A percentile compares a stretch with the other conserved stretches of the same genome.
Conservation (phyloP, 192 early-diverging fungal species). For the Entophlyctis luteolus region DNA sequence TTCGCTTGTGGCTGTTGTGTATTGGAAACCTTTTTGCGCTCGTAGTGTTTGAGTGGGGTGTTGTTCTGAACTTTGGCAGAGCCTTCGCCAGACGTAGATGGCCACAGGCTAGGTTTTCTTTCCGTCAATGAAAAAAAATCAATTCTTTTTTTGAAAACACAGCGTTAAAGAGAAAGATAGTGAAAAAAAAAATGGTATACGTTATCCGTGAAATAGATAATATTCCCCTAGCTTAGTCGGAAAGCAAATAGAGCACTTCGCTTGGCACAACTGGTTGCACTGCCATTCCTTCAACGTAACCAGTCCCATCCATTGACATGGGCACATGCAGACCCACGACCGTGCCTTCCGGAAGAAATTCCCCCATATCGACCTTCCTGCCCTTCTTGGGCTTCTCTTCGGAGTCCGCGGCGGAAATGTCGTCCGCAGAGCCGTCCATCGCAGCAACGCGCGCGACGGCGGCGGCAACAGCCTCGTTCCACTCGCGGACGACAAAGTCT, state of each 20-base stretch:
- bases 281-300: neutral
- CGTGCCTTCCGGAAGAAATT: neutral
- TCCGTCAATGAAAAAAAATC: too few species aligned
- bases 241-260: too few species aligned
- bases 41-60: conserved; percentile 28
- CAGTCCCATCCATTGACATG: neutral
- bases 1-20: conserved; percentile 46
- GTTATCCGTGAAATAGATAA: too few species aligned
- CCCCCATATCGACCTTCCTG: neutral
- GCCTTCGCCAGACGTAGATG: conserved; percentile 35
- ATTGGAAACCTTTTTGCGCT: conserved; percentile 32
- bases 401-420: too few species aligned
- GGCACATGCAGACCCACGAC: neutral
- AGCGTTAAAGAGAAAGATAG: too few species aligned
- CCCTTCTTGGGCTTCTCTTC: neutral
- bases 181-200: too few species aligned
- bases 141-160: too few species aligned
- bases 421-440: neutral
- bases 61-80: conserved; percentile 35
- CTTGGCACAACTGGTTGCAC: conserved; percentile 11
- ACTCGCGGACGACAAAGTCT: conserved; percentile 69
- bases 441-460: neutral
- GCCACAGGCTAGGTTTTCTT: too few species aligned
- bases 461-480: conserved; percentile 51
- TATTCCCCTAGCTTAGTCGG: too few species aligned